Conservation (phyloP, 441 rosid species). For the Syzygium syzygioides region DNA sequence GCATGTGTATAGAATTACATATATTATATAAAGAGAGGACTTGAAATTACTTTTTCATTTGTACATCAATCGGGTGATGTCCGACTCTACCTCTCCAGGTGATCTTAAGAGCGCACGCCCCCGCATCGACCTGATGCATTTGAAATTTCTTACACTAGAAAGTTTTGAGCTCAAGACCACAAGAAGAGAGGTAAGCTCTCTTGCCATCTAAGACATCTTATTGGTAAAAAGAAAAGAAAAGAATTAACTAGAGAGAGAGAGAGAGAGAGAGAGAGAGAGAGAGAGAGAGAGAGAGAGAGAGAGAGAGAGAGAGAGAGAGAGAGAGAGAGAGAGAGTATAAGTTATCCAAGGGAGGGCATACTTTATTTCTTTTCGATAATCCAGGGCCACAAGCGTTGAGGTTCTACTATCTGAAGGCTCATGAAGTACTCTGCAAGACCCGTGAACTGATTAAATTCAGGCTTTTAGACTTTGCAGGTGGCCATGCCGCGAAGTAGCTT, state of each 20-base stretch:
- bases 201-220: neutral
- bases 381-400: fast-evolving
- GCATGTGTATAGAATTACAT: neutral
- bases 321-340: neutral
- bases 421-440: neutral
- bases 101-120: neutral
- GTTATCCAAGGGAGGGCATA: neutral
- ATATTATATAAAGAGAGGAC: neutral
- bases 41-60: neutral
- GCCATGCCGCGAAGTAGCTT: fast-evolving
- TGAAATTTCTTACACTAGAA: neutral
- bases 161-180: neutral
- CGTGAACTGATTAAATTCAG: fast-evolving
- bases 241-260: too few species aligned
- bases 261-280: neutral
- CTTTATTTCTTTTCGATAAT: neutral
- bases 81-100: too few species aligned
- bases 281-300: neutral
- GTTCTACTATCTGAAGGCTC: neutral
- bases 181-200: neutral
- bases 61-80: too few species aligned
- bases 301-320: too few species aligned
- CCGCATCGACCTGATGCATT: neutral
- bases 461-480: neutral
- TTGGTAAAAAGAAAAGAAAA: neutral